Conservation (phyloP, 1,284 basidiomycete species). For the Mrakiaceae sp. region DNA sequence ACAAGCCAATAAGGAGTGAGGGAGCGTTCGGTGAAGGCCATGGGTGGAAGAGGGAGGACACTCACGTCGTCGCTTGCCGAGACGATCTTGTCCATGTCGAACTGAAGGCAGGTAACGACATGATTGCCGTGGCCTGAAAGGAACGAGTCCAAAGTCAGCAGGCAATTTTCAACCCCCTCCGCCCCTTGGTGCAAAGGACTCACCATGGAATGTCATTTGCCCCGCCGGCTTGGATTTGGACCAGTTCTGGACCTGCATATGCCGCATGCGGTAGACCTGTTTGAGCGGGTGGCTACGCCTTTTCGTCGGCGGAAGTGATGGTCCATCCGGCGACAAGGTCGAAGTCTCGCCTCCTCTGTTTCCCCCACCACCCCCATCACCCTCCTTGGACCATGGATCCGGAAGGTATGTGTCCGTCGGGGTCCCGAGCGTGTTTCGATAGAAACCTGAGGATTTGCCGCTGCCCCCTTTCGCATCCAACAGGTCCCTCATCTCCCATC, state of each 20-base stretch:
- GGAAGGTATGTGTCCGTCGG: background rate
- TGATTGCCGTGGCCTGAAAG: constrained; percentile 61
- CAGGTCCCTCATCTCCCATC: constrained; percentile 28
- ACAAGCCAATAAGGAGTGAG: background rate
- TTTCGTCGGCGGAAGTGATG: background rate
- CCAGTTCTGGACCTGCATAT: constrained; percentile 13
- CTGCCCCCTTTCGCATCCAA: background rate
- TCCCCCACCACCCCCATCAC: background rate
- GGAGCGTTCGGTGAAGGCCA: background rate
- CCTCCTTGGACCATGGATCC: too few relatives aligned
- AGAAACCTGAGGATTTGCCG: too few relatives aligned
- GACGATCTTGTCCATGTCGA: constrained; percentile 85
- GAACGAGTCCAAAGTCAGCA: background rate
- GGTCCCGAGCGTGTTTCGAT: background rate
- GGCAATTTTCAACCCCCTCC: background rate
- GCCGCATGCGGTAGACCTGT: constrained; percentile 17
- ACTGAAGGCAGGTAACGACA: constrained; percentile 86
- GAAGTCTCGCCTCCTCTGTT: background rate
- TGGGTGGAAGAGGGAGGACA: background rate
- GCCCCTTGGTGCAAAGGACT: too few relatives aligned
- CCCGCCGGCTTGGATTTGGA: constrained; percentile 9
- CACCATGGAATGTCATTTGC: constrained; percentile 15
- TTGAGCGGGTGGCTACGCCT: constrained; percentile 15
- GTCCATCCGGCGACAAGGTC: too few relatives aligned
- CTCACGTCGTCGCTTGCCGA: constrained; percentile 47